Evolutionary conservation across 1,139 yeast genomes (phyloP), one percentile per base, ranked within the genome.

Genomic region (Hansenula sp.): DNA sequence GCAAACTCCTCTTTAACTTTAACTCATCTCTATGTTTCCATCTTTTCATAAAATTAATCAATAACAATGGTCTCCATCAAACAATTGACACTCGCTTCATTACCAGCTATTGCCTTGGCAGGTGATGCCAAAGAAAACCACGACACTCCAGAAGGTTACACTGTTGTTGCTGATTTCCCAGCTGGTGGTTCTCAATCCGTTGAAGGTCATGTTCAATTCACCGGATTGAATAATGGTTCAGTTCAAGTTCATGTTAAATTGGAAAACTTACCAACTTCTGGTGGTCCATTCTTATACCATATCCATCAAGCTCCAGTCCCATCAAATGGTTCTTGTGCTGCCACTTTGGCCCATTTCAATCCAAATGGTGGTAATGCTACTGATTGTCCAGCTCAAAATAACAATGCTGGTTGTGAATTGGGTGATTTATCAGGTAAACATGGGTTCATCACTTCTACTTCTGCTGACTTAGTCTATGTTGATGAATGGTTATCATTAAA

Each of bases 391-490:
- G 50, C 50, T 12, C 71, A 71, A 47, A 66, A 66, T 18, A 68
- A 69, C 49, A 79, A 77, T 57, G 65, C 77, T 10, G 65, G 60
- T 41, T 77, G 81, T 54, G 76, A 75, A 57, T 72, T 76, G 13
- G 83, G 83, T 29, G 82, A 77, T 54, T 70, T 77, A 47, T 71
- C 79, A 25, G 82, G 82, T 13, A 77, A 77, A 53, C 80, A 77
- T 58, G 83, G 83, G 5, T 65, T 64, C 61, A 71, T 77, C 47
- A 64, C 72, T 51, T 62, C 74, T 25, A 72, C 77, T 4, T 72
- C 77, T 50, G 72, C 68, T 58, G 74, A 73, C 50, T 62, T 72
- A 10, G 65, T 65, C 41, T 77, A 74, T 56, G 54, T 62, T 40
- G 83, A 77, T 50, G 74, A 74, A 4, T 77, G 63, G 56, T 58